phyloP scores from a whole-genome alignment of 352 stramenopile genomes.

The Globisporangium middletonii region DNA sequence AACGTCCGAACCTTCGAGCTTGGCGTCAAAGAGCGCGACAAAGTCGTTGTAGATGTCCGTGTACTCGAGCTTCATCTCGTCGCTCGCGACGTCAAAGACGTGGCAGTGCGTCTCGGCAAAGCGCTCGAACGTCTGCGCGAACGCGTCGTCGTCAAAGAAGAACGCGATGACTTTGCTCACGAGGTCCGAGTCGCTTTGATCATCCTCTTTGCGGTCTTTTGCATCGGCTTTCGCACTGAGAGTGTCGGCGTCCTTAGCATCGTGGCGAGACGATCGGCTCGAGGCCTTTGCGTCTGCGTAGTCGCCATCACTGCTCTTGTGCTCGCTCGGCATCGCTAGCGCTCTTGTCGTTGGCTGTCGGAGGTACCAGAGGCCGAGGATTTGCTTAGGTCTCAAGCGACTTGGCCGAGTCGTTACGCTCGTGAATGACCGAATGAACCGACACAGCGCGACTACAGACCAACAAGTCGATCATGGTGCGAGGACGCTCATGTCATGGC shows the following conservation, averaged over 20 bases:
- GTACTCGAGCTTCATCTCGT: slow-evolving; percentile 85
- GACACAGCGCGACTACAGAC: too few relatives aligned
- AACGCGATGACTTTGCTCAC: slow-evolving; percentile 65
- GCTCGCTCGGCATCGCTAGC: slow-evolving; percentile 22
- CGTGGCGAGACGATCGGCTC: background rate
- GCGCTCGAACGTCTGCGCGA: slow-evolving; percentile 60
- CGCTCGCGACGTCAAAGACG: slow-evolving; percentile 56
- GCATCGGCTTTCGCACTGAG: slow-evolving; percentile 16
- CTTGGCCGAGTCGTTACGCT: too few relatives aligned
- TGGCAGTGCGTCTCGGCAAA: slow-evolving; percentile 62
- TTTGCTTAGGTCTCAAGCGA: too few relatives aligned
- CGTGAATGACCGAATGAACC: too few relatives aligned
- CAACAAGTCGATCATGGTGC: too few relatives aligned
- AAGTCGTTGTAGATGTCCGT: slow-evolving; percentile 81
- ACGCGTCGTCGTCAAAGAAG: slow-evolving; percentile 80
- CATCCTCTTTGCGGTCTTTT: slow-evolving; percentile 19
- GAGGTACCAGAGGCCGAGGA: too few relatives aligned
- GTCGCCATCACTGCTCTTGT: slow-evolving; percentile 25
- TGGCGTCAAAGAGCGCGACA: slow-evolving; percentile 62
- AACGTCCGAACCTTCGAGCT: slow-evolving; percentile 54
- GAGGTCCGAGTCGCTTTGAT: slow-evolving; percentile 25
- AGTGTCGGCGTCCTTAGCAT: slow-evolving; percentile 1
- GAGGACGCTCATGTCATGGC: too few relatives aligned
- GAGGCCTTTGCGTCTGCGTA: slow-evolving; percentile 2
- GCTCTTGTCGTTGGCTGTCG: too few relatives aligned